Percentiles rank a stretch among this genome's conserved stretches.
phyloP scores from a whole-genome alignment of 176 grass and related monocot genomes.

The Bothriochloa decipiens region DNA sequence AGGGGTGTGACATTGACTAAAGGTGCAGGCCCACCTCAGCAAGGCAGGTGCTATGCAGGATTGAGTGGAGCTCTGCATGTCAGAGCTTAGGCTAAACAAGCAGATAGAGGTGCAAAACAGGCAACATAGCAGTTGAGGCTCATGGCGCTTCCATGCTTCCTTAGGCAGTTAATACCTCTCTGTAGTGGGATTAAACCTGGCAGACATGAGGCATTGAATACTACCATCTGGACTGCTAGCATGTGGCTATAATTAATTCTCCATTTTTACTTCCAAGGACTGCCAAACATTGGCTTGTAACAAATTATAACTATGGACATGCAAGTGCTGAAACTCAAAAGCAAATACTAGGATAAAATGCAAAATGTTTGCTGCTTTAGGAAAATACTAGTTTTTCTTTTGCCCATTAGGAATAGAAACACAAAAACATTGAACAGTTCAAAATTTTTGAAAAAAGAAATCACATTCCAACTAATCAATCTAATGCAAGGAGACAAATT shows the following conservation, averaged over 20 bases:
- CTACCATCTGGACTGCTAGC: background rate
- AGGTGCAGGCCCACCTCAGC: too few species aligned
- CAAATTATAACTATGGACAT: background rate
- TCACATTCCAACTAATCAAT: background rate
- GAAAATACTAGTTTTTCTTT: background rate
- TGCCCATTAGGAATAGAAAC: background rate
- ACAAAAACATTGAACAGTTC: background rate
- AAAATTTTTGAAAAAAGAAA: background rate
- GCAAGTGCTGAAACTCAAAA: background rate
- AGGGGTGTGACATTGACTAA: too few species aligned
- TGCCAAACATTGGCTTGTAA: background rate
- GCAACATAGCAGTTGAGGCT: too few species aligned
- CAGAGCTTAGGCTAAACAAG: too few species aligned
- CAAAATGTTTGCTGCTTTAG: background rate
- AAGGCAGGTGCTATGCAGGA: too few species aligned
- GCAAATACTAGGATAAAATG: background rate
- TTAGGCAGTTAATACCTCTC: too few species aligned
- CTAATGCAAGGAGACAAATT: background rate
- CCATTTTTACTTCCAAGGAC: background rate
- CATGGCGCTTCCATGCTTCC: too few species aligned
- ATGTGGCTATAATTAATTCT: background rate
- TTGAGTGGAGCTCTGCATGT: too few species aligned
- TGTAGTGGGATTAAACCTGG: too few species aligned
- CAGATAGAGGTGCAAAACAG: too few species aligned
- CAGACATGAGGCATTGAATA: background rate